Evolutionary conservation across 2,329 filamentous ascomycete genomes (phyloP).

Genomic region (Orbilia oligospora): DNA sequence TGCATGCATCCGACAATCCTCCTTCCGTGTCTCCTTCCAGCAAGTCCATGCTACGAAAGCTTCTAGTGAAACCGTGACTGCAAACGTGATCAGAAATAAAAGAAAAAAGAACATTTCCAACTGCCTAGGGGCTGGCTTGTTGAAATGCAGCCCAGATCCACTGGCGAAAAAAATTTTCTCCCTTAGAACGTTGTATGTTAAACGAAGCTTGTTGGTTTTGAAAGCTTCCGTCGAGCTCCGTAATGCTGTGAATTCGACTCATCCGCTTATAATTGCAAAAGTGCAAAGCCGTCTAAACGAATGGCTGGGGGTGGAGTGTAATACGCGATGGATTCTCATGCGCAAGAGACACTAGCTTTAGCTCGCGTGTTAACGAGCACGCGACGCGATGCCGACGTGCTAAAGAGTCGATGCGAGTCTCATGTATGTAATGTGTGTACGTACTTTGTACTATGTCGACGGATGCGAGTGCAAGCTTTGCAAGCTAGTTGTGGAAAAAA

Average conservation of each 20-base stretch:
- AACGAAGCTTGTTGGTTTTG: slow-evolving; percentile 37
- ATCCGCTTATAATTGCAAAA: slow-evolving; percentile 42
- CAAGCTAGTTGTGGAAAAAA: no score
- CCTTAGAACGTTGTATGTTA: neutral
- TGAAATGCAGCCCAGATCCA: slow-evolving; percentile 34
- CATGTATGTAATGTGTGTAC: neutral
- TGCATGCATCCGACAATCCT: slow-evolving; percentile 53
- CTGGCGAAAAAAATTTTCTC: slow-evolving; percentile 13
- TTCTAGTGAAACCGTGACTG: slow-evolving; percentile 33
- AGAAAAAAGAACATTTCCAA: slow-evolving; percentile 32
- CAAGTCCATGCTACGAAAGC: slow-evolving; percentile 6
- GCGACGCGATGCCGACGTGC: slow-evolving; percentile 6
- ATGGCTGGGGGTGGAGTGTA: slow-evolving; percentile 39
- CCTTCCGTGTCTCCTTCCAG: slow-evolving; percentile 6
- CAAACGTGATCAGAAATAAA: slow-evolving; percentile 49
- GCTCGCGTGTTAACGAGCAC: slow-evolving; percentile 23
- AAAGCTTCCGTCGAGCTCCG: slow-evolving; percentile 51
- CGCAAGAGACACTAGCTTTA: neutral
- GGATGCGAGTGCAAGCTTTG: neutral
- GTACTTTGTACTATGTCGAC: neutral
- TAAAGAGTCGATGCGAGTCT: slow-evolving; percentile 8
- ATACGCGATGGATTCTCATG: slow-evolving; percentile 25
- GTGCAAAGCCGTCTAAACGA: slow-evolving; percentile 35
- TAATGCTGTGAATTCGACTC: slow-evolving; percentile 44
- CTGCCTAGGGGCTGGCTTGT: slow-evolving; percentile 30